These are phyloP conservation scores for Halophytophthora batemanensis DNA, from an alignment of 352 stramenopile species.

Conservation along the genomic window DNA sequence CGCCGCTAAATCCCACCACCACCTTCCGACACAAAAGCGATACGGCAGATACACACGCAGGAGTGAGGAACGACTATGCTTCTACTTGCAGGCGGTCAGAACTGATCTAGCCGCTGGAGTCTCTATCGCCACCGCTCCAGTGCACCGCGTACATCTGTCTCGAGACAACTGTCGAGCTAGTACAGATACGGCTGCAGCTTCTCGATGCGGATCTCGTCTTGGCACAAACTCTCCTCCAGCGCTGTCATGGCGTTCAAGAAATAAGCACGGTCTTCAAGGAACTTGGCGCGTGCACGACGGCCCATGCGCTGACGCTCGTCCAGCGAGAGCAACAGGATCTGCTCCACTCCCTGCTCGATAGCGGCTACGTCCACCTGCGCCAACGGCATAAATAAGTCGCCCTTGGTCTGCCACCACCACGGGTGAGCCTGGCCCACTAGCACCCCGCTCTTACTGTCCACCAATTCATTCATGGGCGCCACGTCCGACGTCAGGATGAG, in stretches of 20 bases:
- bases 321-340: constrained; percentile 66
- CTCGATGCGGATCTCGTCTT: constrained; percentile 76
- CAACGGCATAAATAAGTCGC: constrained; percentile 82
- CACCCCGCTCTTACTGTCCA: constrained; percentile 68
- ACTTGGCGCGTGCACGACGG: constrained; percentile 58
- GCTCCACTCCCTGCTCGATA: constrained; percentile 66
- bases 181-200: constrained; percentile 78
- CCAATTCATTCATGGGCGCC: constrained; percentile 82
- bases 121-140: too few species aligned
- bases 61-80: constrained; percentile 17
- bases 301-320: constrained; percentile 76
- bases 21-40: too few species aligned
- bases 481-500: constrained; percentile 78
- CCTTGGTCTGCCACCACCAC: constrained; percentile 84
- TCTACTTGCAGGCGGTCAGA: constrained; percentile 21
- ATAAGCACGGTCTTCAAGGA: constrained; percentile 75
- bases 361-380: constrained; percentile 55
- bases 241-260: constrained; percentile 81
- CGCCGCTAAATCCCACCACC: too few species aligned
- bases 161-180: constrained; percentile 19
- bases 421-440: constrained; percentile 49
- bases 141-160: background rate
- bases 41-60: constrained; percentile 1
- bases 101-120: background rate
- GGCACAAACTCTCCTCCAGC: constrained; percentile 72